Evolutionary conservation across 768 basidiomycete species (phyloP).

Genomic region (Psilocybe sp.): DNA sequence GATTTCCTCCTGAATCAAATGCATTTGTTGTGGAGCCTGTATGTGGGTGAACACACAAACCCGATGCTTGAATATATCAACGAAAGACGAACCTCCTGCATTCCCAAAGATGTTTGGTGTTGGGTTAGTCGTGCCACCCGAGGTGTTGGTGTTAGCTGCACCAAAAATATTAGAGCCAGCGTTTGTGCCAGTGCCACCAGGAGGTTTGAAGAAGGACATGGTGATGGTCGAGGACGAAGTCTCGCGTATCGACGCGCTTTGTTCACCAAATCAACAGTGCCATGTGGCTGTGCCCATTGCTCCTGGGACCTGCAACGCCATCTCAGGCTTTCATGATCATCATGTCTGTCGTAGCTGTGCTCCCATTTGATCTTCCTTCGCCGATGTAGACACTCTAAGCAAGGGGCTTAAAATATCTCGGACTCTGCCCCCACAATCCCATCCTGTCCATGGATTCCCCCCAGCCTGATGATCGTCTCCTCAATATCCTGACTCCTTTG

Average conservation of each 20-base stretch:
- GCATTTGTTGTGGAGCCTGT: background rate
- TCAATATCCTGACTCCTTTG: background rate
- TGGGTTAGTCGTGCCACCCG: constrained; percentile 7
- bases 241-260: constrained; percentile 2
- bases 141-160: constrained; percentile 10
- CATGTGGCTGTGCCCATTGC: constrained; percentile 14
- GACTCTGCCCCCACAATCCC: no score
- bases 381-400: no score
- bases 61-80: background rate
- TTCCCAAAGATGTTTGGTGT: constrained; percentile 11
- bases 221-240: background rate
- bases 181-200: constrained; percentile 5
- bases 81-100: constrained; percentile 7
- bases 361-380: no score
- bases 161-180: constrained; percentile 25
- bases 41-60: no score
- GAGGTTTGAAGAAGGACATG: constrained; percentile 1
- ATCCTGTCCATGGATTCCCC: background rate
- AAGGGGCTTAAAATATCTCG: no score
- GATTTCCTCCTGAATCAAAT: constrained; percentile 9
- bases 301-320: no score
- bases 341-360: no score
- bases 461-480: background rate
- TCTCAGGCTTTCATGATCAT: constrained; percentile 6
- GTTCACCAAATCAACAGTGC: background rate